Evolutionary conservation across 1,284 basidiomycete species (phyloP), one percentile per base, ranked within the genome.

Genomic region (Wolfiporia cocos): DNA sequence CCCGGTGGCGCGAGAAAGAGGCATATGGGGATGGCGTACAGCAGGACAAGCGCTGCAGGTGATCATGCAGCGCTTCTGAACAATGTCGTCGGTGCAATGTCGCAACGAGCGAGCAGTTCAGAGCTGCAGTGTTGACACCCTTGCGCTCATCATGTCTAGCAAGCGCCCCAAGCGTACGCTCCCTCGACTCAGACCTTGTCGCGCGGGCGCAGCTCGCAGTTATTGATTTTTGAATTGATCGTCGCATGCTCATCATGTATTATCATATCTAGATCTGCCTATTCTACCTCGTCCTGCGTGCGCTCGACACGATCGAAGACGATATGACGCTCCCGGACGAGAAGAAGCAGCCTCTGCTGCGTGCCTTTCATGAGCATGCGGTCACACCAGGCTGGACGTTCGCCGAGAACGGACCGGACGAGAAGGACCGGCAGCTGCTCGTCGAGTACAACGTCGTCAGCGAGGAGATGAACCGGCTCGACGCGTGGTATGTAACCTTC

Each of bases 301-400:
- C 81, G 1, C 70, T 99, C 23, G 96, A 99, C 66, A 99, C 96
- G 10, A 78, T 99, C 47, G 95, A 99, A 64, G 95, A 99, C 63
- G 95, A 99, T 69, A 99, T 98, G 93, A 91, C 93, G 2, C 79
- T 99, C 44, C 75, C 88, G 1, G 86, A 93, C 62, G 70, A 81
- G 10, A 66, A 83, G 53, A 99, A 99, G 63, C 86, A 95, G 45
- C 86, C 89, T 9, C 58, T 98, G 12, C 73, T 99, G 29, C 81
- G 91, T 32, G 67, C 80, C 12, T 95, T 98, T 66, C 83, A 96
- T 68, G 69, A 83, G 56, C 81, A 86, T 53, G 84, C 91, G 10
- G 69, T 88, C 20, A 80, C 84, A 15, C 82, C 86, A 0, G 93
- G 92, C 15, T 99, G 94, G 93, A 87, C 73, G 17, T 99, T 92